These are phyloP conservation scores for Hansenula lynferdii DNA, from an alignment of 1,139 yeast genomes.

Conservation along the genomic window DNA sequence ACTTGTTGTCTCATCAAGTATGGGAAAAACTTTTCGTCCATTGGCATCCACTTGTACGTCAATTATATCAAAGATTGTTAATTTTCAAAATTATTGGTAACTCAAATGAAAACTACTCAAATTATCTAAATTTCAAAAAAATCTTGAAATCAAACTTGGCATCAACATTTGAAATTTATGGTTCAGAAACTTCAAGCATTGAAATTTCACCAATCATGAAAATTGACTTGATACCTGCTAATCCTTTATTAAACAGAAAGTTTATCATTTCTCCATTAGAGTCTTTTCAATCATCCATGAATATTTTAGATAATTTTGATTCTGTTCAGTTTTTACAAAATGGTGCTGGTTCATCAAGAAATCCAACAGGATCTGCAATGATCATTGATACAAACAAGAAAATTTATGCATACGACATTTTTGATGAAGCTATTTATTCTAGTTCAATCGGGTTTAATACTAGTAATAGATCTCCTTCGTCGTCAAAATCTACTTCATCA, in stretches of 20 bases:
- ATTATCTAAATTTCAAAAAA: slow-evolving; percentile 7
- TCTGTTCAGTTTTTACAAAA: not conserved
- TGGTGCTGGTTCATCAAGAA: slow-evolving; percentile 3
- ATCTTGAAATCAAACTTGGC: slow-evolving; percentile 9
- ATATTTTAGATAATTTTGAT: slow-evolving; percentile 10
- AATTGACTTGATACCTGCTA: slow-evolving; percentile 36
- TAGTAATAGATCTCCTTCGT: no score
- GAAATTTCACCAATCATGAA: slow-evolving; percentile 3
- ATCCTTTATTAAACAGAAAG: slow-evolving; percentile 48
- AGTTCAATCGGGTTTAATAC: slow-evolving; percentile 29
- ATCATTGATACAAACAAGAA: slow-evolving; percentile 1
- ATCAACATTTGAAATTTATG: slow-evolving; percentile 8
- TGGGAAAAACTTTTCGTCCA: slow-evolving; percentile 59
- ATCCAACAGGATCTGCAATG: slow-evolving; percentile 1
- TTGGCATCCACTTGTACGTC: slow-evolving; percentile 75
- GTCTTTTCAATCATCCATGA: slow-evolving; percentile 8
- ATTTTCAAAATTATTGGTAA: slow-evolving; percentile 64
- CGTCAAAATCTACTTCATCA: not conserved
- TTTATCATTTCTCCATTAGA: slow-evolving; percentile 39
- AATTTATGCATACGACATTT: slow-evolving; percentile 48
- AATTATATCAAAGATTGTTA: slow-evolving; percentile 60
- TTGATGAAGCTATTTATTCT: slow-evolving; percentile 68
- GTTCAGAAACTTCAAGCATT: not conserved
- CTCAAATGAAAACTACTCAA: slow-evolving; percentile 18
- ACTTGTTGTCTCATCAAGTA: slow-evolving; percentile 32